Percentiles rank a stretch among this genome's conserved stretches.
Evolutionary conservation across 352 stramenopile genomes (phyloP).

Genomic region (Phytopythium ostracodes): DNA sequence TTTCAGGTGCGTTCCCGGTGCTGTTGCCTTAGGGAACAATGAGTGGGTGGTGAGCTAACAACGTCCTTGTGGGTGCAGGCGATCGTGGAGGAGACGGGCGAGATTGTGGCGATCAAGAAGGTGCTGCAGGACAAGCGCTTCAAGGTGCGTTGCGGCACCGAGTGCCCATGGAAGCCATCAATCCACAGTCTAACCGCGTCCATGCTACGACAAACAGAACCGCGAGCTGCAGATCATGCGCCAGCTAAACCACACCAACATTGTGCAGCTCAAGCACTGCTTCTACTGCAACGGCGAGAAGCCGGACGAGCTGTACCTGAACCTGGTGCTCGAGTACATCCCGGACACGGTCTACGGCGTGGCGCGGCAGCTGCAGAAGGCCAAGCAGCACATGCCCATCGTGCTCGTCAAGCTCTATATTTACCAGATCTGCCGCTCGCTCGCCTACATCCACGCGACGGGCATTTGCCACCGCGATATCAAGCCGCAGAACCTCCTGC

Average conservation of each 20-base stretch:
- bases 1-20: slow-evolving; percentile 91
- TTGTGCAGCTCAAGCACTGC: slow-evolving; percentile 98
- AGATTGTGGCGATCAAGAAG: slow-evolving; percentile 99
- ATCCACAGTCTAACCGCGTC: not conserved
- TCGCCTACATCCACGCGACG: slow-evolving; percentile 97
- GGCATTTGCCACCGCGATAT: slow-evolving; percentile 99
- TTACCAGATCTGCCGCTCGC: slow-evolving; percentile 97
- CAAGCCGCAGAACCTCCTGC: slow-evolving; percentile 99
- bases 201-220: slow-evolving; percentile 70
- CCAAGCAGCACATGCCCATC: slow-evolving; percentile 95
- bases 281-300: slow-evolving; percentile 98
- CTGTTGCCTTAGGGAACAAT: too few relatives aligned
- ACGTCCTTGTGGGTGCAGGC: slow-evolving; percentile 46
- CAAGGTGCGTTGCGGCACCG: slow-evolving; percentile 65
- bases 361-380: slow-evolving; percentile 94
- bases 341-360: slow-evolving; percentile 99
- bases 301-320: slow-evolving; percentile 97
- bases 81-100: slow-evolving; percentile 94
- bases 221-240: slow-evolving; percentile 99
- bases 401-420: slow-evolving; percentile 99
- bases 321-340: slow-evolving; percentile 99
- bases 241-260: slow-evolving; percentile 98
- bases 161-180: slow-evolving; percentile 4
- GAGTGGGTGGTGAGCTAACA: too few relatives aligned
- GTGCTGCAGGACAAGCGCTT: slow-evolving; percentile 99